Evolutionary conservation across 495 filamentous ascomycete genomes (phyloP).

Genomic region (Neurospora sp.): DNA sequence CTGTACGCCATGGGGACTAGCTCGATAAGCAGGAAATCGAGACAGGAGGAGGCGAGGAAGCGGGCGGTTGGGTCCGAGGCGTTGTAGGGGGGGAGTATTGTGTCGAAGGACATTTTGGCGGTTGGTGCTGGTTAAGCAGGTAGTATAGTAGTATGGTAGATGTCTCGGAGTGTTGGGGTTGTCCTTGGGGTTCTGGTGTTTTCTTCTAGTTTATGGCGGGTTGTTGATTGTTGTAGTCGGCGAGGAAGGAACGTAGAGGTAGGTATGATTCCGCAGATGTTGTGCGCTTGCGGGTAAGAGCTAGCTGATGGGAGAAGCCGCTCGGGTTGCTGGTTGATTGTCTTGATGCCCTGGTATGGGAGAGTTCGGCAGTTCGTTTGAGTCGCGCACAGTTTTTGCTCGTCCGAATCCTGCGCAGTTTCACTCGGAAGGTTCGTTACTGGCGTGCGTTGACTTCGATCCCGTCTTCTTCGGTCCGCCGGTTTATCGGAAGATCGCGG

Average conservation of each 20-base stretch:
- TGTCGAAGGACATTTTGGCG: conserved; percentile 66
- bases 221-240: not conserved
- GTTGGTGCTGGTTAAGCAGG: too few species aligned
- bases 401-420: not conserved
- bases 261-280: not conserved
- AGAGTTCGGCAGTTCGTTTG: not conserved
- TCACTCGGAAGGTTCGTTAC: not conserved
- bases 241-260: not conserved
- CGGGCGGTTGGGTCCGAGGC: conserved; percentile 66
- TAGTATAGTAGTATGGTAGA: too few species aligned
- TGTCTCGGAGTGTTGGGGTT: too few species aligned
- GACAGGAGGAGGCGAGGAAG: conserved; percentile 68
- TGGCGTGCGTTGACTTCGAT: not conserved
- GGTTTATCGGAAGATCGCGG: not conserved
- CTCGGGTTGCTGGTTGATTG: not conserved
- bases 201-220: too few species aligned
- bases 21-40: conserved; percentile 93
- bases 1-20: conserved; percentile 90
- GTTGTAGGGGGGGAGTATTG: conserved; percentile 57
- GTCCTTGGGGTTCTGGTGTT: too few species aligned
- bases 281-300: not conserved
- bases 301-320: not conserved
- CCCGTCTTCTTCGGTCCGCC: not conserved
- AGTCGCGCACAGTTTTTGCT: not conserved
- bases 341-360: not conserved